Base-by-base conservation (phyloP, 2,329 filamentous ascomycete genomes). In the Fusarium sp. region DNA sequence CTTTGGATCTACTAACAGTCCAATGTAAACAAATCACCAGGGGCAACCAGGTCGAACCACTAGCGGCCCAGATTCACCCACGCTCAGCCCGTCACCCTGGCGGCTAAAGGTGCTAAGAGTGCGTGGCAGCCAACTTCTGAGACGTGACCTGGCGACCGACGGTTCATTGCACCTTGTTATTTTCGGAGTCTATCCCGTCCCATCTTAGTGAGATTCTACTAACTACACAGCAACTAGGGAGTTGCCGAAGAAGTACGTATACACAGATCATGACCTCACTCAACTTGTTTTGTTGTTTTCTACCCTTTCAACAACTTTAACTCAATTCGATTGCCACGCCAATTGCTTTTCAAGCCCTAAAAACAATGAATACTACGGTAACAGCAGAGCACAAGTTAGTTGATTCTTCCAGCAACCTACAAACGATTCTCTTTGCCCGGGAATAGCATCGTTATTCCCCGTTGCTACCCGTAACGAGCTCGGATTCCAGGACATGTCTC, bases 101-200 rank as follows among this genome's bases (percentile, higher is more conserved):
- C 62, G 61, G 54, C 61, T 66, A 62, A 43, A 21, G 59, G 45
- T 46, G 42, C 45, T 51, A 42, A 47, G 46, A 57, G 31, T 13
- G 34, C 24, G 28, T 46, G 28, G 15, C 45, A 62, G 47, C 36
- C 65, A 59, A 58, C 43, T 65, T 71, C 65, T 62, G 62, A 73
- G 70, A 73, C 71, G 62, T 47, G 57, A 34, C 67, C 63, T 55
- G 58, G 59, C 36, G 57, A 64, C 57, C 45, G 39, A 67, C 53
- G 46, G 44, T 17, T 36, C 34, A 47, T 67, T 50, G 33, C 56
- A 52, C 34, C 39, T 45, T 45, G 43, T 56, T 46, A 43, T 39
- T 61, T 38, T 45, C 38, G 45, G 62, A 21, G 39, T 22, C 26
- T 40, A 26, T 36, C 47, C 55, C 58, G 10, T 17, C 57, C 17